These are phyloP conservation scores for Paraurostyla sp. DNA, from an alignment of 73 alveolate genomes.

Conservation along the genomic window DNA sequence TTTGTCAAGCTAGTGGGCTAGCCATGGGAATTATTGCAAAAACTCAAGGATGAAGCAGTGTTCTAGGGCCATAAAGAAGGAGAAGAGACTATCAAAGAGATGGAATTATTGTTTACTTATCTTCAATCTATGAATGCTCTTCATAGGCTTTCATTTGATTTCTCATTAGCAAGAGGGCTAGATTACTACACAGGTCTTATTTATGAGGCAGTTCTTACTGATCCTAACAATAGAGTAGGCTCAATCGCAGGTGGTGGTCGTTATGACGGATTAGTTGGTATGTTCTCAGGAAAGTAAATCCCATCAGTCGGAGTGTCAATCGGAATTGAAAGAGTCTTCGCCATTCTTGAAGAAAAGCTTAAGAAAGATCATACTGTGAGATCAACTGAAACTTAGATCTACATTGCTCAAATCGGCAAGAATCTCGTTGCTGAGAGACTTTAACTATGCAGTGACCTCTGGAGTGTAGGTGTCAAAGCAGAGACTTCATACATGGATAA, in stretches of 20 bases:
- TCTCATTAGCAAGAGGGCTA: slow-evolving; percentile 96
- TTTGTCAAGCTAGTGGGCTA: slow-evolving; percentile 85
- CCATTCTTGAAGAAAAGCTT: slow-evolving; percentile 80
- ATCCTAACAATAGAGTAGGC: slow-evolving; percentile 76
- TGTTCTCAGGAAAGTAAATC: slow-evolving; percentile 79
- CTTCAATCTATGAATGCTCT: slow-evolving; percentile 75
- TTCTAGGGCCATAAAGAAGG: slow-evolving; percentile 85
- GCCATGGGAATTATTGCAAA: slow-evolving; percentile 82
- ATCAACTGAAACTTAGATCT: slow-evolving; percentile 72
- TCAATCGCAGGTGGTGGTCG: slow-evolving; percentile 93
- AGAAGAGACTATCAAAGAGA: slow-evolving; percentile 86
- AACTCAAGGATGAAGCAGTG: slow-evolving; percentile 75
- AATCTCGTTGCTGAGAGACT: slow-evolving; percentile 76
- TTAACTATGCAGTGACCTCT: slow-evolving; percentile 74
- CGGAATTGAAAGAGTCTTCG: slow-evolving; percentile 89
- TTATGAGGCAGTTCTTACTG: slow-evolving; percentile 89
- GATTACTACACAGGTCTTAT: slow-evolving; percentile 97
- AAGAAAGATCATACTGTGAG: slow-evolving; percentile 68
- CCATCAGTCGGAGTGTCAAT: slow-evolving; percentile 95
- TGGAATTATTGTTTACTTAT: slow-evolving; percentile 83
- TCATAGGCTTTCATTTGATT: slow-evolving; percentile 83
- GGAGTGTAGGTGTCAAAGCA: slow-evolving; percentile 82
- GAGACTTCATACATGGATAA: slow-evolving; percentile 85
- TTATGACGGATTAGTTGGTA: slow-evolving; percentile 86
- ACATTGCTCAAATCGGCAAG: slow-evolving; percentile 84